These are phyloP conservation scores for Pseudotulostoma volvatum DNA, from an alignment of 495 filamentous ascomycete species.

Conservation along the genomic window DNA sequence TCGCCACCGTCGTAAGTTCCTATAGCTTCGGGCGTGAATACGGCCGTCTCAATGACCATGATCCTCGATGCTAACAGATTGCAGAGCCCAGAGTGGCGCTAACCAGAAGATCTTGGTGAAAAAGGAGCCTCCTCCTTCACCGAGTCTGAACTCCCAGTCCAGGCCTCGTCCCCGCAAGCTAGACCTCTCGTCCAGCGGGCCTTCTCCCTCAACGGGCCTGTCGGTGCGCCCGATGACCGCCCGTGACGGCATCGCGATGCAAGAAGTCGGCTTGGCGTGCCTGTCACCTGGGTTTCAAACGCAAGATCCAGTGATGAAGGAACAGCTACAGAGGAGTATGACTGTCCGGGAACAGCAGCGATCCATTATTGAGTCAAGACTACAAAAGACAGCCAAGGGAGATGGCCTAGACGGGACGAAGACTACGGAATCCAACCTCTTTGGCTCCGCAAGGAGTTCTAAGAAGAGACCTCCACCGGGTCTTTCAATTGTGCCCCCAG, in stretches of 20 bases:
- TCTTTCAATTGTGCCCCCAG: constrained; percentile 86
- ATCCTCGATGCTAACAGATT: no score
- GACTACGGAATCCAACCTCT: constrained; percentile 32
- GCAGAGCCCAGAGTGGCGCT: constrained; percentile 25
- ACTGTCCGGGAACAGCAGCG: constrained; percentile 88
- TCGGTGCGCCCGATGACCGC: constrained; percentile 59
- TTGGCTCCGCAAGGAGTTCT: constrained; percentile 46
- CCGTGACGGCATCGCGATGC: constrained; percentile 64
- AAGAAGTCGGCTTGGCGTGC: constrained; percentile 86
- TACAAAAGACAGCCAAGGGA: constrained; percentile 73
- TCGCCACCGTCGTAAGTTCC: constrained; percentile 42
- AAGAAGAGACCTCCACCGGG: constrained; percentile 76
- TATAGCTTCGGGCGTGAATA: no score
- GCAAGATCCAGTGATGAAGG: constrained; percentile 88
- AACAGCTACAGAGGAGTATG: constrained; percentile 85
- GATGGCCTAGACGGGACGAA: constrained; percentile 44
- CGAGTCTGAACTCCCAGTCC: constrained; percentile 50
- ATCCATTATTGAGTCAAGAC: constrained; percentile 71
- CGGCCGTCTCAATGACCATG: no score
- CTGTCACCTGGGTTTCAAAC: constrained; percentile 91
- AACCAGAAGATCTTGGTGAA: constrained; percentile 81
- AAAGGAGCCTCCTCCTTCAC: constrained; percentile 80
- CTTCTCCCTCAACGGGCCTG: constrained; percentile 35
- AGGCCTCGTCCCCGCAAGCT: constrained; percentile 78
- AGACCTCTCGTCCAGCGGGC: constrained; percentile 63